Base-by-base conservation (phyloP, 306 rosid species). In the Casuarina cunninghamiana region DNA sequence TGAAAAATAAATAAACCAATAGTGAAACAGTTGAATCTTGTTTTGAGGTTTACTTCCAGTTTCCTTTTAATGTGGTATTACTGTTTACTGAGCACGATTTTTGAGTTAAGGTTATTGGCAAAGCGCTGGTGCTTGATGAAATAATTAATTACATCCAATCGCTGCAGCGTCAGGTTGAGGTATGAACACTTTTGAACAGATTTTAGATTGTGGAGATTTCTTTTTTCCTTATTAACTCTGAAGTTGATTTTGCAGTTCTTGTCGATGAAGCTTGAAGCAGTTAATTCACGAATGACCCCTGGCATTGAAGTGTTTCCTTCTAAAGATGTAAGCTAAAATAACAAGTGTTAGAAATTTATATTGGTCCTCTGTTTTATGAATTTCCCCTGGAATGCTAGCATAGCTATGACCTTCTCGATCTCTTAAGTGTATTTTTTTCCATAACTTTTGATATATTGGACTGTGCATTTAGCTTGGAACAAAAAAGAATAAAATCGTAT, bases 181-280 rank as follows among this genome's bases (percentile, higher is more conserved):
- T 89, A 84, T 58, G 82, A 35, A 38, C 60, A 46, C 10, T 54
- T 32, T 49, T 70, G 75, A 37, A 67, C 3, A 65, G 15, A 69
- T 72, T 72, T 74, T 58, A 39, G 73, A 8, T 39, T 80, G 66
- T 26, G 9, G 21, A 77, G 45, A 19, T n/a, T 63, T 70, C n/a
- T 73, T 21, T 35, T 65, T 21, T 53, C 50, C 11, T 46, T 46
- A 6, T 8, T 35, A 5, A 50, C 12, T 72, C 77, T 73, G 53
- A 19, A 44, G 49, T 73, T 53, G 6, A 50, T 79, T 73, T 79
- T 69, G 62, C 93, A 94, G 98, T 94, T 94, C 86, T 88, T 94
- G 80, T 94, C 98, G 1, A 91, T 91, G 98, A 94, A 94, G 90
- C 93, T 94, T 32, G 98, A 94, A 88, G 90, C 94, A 71, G 97